Evolutionary conservation across 2,329 filamentous ascomycete genomes (phyloP), one percentile per base, ranked within the genome.

Genomic region (Phoma sp.): DNA sequence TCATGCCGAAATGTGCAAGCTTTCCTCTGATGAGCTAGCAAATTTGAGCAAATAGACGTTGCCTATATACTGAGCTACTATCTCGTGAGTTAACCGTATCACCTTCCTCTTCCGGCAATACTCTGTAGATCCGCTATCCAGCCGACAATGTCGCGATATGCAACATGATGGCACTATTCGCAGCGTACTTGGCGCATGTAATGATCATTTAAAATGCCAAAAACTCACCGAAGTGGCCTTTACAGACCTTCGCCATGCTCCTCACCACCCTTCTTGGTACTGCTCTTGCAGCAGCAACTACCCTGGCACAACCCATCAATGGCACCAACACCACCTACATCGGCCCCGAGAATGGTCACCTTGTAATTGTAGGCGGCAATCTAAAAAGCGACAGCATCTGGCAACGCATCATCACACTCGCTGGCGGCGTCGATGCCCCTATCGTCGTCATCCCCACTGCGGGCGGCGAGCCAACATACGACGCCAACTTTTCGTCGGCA

Each of bases 341-440:
- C 22, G 65, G 67, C 8, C 65, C 67, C 12, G 67, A 66, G 19
- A 60, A 64, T 33, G 67, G 67, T 0, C 57, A 63, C 38, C 59
- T 69, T 0, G 64, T 67, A 0, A 68, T 68, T 6, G 63, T 69
- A 6, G 66, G 65, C 22, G 65, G 66, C 2, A 69, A 69, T 17
- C 43, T 69, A 2, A 55, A 68, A 36, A 61, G 56, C 48, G 61
- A 64, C 32, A 58, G 47, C 29, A 69, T 69, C 48, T 69, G 62
- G 57, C 46, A 68, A 43, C 63, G 63, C 55, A 68, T 69, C 52
- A 68, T 69, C 19, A 22, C 51, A 4, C 65, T 68, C 8, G 66
- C 66, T 22, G 66, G 66, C 22, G 66, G 66, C 2, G 58, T 62
- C 4, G 32, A 65, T 8, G 62, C 63, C 9, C 52, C 63, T n/a